Evolutionary conservation across 2,329 filamentous ascomycete genomes (phyloP), one percentile per base, ranked within the genome.

Genomic region (Thelonectria blattea): DNA sequence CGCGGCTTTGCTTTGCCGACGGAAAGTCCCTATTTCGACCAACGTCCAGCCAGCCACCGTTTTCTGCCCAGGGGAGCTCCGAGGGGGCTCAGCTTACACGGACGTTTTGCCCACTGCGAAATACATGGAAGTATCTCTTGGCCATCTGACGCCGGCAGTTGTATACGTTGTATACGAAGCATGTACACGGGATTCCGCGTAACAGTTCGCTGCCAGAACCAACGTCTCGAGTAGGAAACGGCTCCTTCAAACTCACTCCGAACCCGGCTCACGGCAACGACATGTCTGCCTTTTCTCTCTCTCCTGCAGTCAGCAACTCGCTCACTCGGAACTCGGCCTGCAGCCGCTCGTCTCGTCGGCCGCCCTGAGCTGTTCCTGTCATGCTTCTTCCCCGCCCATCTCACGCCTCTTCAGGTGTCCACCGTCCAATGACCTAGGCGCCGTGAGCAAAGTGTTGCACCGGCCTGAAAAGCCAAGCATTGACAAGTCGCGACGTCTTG

Each of bases 401-500:
- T 24, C 45, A 47, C 20, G 12, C 45, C 22, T 30, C 24, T 12
- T 15, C 34, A 37, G 20, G 22, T 17, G 27, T 22, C 24, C 22
- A 47, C 22, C n/a, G 22, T 30, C 45, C 20, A 45, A 45, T 45
- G 20, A 22, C 42, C 42, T 45, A 17, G 39, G 34, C 20, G 30
- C 32, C 49, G 22, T n/a, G 22, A 24, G 20, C 17, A 42, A 39
- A 14, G 6, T 24, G 52, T 54, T 54, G 47, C 52, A 54, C 42
- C 17, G 42, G 30, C 22, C 30, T 39, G 32, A 45, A 37, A 30
- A n/a, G 45, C 32, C 15, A 34, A 39, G 42, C 5, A 14, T 14
- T 54, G 42, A 47, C 42, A 37, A 45, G 41, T 54, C 37, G 32
- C 42, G 18, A 30, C 37, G 17, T 12, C n/a, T 12, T 52, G 27